Conservation (phyloP, 2,329 filamentous ascomycete genomes). For the Apiospora aurea region DNA sequence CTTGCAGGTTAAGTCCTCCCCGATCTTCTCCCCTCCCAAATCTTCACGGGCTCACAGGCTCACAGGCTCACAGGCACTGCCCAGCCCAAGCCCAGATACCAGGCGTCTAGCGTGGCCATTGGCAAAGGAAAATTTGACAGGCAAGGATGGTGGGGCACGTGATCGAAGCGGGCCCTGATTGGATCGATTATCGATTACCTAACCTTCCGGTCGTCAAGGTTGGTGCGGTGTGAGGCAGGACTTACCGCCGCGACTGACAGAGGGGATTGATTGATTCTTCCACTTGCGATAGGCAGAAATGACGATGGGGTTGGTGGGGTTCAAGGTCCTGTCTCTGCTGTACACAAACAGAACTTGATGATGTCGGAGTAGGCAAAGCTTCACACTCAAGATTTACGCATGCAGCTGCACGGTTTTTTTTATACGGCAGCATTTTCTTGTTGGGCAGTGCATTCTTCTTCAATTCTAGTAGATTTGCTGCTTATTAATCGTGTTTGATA, state of each 20-base stretch:
- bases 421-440: not conserved
- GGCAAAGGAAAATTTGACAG: constrained; percentile 17
- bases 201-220: constrained; percentile 16
- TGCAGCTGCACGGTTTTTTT: not conserved
- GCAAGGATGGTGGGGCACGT: constrained; percentile 10
- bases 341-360: not conserved
- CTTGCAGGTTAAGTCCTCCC: not conserved
- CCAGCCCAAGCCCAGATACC: not conserved
- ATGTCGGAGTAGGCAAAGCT: not conserved
- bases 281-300: constrained; percentile 3
- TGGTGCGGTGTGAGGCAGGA: not conserved
- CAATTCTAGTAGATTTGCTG: not conserved
- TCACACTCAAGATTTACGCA: not conserved
- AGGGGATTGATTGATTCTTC: not conserved
- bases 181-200: constrained; percentile 20
- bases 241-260: not conserved
- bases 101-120: constrained; percentile 18
- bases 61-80: not conserved
- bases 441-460: constrained; percentile 8
- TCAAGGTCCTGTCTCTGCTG: not conserved
- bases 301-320: not conserved
- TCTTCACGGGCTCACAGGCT: not conserved
- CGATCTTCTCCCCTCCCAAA: not conserved
- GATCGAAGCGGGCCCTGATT: constrained; percentile 4
- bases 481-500: not conserved